A percentile compares a stretch with the other conserved stretches of the same genome.
Evolutionary conservation across 129 eudicot genomes (phyloP).

Genomic region (Pseudognaphalium luteoalbum): DNA sequence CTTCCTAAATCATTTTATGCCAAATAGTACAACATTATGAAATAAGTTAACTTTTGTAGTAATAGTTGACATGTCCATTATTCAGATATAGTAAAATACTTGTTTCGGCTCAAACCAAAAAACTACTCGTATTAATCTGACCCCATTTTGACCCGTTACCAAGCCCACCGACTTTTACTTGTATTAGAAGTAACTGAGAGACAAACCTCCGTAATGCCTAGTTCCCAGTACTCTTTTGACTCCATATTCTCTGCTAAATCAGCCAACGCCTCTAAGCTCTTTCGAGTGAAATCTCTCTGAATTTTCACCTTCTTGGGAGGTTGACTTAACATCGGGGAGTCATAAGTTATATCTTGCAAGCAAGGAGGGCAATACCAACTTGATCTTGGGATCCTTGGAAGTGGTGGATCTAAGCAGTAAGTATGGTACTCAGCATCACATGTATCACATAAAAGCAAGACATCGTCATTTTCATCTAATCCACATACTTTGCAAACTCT

Average conservation of each 20-base stretch:
- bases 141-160: neutral
- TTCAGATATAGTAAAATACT: neutral
- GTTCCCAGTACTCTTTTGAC: conserved; percentile 73
- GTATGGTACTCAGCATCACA: conserved; percentile 96
- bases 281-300: conserved; percentile 23
- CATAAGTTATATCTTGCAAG: conserved; percentile 12
- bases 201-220: conserved; percentile 76
- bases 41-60: neutral
- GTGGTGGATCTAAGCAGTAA: conserved; percentile 93
- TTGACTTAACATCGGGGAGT: conserved; percentile 48
- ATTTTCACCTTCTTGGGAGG: conserved; percentile 36
- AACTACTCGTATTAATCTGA: neutral
- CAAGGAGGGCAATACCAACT: conserved; percentile 99
- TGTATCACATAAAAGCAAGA: conserved; percentile 83
- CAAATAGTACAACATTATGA: neutral
- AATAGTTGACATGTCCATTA: neutral
- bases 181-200: neutral
- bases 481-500: conserved; percentile 98
- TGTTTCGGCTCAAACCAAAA: neutral
- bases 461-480: conserved; percentile 84
- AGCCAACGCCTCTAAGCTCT: conserved; percentile 49
- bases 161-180: neutral
- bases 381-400: conserved; percentile 75
- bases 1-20: neutral
- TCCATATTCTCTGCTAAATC: conserved; percentile 68